phyloP scores from a whole-genome alignment of 768 basidiomycete genomes.

The Mycena metata region DNA sequence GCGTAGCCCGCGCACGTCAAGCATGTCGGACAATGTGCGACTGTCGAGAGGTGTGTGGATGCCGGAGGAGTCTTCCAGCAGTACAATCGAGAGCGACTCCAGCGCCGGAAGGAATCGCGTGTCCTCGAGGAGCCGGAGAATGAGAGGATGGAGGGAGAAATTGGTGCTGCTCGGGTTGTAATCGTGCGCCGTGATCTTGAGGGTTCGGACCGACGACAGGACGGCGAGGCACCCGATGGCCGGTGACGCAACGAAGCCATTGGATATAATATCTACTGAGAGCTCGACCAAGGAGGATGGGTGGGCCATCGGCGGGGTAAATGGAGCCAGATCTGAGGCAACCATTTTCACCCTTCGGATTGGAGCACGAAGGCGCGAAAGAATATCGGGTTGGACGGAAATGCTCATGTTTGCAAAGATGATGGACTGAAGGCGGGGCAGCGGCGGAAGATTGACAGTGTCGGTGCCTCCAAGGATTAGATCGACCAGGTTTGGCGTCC shows the following conservation, averaged over 20 bases:
- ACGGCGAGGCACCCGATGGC: too few species aligned
- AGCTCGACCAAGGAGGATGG: neutral
- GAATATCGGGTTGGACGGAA: neutral
- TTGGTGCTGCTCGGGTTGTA: too few species aligned
- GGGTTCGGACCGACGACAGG: too few species aligned
- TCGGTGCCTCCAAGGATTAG: neutral
- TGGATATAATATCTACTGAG: neutral
- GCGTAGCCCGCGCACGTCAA: neutral
- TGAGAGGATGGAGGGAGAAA: too few species aligned
- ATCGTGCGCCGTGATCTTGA: too few species aligned
- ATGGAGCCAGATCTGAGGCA: neutral
- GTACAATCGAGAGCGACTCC: neutral
- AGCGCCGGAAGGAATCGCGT: neutral
- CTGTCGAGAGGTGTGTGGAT: neutral
- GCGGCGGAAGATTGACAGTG: too few species aligned
- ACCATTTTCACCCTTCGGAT: neutral
- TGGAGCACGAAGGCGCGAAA: neutral
- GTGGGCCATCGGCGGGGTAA: neutral
- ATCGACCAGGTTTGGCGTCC: neutral
- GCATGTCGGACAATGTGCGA: neutral
- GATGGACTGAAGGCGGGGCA: neutral
- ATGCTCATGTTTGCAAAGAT: neutral
- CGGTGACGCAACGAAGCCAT: too few species aligned
- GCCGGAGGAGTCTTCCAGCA: too few species aligned
- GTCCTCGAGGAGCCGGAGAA: neutral